A percentile compares a stretch with the other conserved stretches of the same genome.
Evolutionary conservation across 2,329 filamentous ascomycete genomes (phyloP).

Genomic region (Beauveria brongniartii): DNA sequence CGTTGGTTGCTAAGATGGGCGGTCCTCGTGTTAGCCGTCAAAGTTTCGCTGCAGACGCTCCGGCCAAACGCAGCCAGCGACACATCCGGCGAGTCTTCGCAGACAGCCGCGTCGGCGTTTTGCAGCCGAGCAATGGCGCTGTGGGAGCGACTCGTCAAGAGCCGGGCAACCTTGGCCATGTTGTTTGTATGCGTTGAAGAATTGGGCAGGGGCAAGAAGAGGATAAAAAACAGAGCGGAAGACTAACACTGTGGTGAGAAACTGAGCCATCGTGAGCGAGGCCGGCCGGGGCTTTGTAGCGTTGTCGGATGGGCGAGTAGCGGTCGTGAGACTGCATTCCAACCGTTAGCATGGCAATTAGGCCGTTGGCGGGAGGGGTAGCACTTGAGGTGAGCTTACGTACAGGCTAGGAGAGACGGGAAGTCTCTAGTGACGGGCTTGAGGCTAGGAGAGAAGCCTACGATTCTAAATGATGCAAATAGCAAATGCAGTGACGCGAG

Average conservation of each 20-base stretch:
- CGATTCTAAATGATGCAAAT: background rate
- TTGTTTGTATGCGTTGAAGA: background rate
- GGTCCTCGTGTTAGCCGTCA: slow-evolving; percentile 23
- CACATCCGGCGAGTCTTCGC: slow-evolving; percentile 18
- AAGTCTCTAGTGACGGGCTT: background rate
- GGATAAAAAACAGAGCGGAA: background rate
- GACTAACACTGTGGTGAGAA: slow-evolving; percentile 36
- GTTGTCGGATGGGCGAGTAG: slow-evolving; percentile 3
- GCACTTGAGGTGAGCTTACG: background rate
- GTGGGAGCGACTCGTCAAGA: slow-evolving; percentile 26
- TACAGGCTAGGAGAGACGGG: background rate
- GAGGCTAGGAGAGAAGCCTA: background rate
- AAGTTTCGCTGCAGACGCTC: slow-evolving; percentile 4
- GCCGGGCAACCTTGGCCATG: slow-evolving; percentile 20
- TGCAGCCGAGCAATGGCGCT: slow-evolving; percentile 24
- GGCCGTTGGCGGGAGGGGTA: background rate
- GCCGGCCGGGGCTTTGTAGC: slow-evolving; percentile 8
- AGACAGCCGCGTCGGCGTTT: slow-evolving; percentile 24
- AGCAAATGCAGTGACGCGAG: background rate
- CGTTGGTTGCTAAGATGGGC: slow-evolving; percentile 62
- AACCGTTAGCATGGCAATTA: slow-evolving; percentile 34
- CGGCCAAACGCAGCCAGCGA: slow-evolving; percentile 5
- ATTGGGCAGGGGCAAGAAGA: background rate
- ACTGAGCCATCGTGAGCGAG: slow-evolving; percentile 29
- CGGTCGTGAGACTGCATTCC: slow-evolving; percentile 25